Conservation (phyloP, 2,329 filamentous ascomycete species). For the Dendryphion nanum region DNA sequence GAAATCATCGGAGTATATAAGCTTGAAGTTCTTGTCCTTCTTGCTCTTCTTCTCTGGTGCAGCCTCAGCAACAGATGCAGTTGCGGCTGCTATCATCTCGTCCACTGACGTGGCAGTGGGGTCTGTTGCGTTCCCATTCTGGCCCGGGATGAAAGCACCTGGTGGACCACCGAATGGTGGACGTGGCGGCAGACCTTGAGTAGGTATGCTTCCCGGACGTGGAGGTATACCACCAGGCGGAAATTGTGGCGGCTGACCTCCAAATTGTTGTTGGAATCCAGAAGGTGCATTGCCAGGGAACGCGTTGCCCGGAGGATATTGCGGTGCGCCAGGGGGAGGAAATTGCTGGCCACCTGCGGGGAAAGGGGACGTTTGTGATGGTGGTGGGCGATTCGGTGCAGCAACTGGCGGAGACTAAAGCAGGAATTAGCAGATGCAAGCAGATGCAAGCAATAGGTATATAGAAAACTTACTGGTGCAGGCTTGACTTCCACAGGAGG, state of each 20-base stretch:
- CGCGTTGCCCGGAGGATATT: slow-evolving; percentile 27
- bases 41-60: slow-evolving; percentile 54
- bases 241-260: slow-evolving; percentile 13
- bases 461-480: slow-evolving; percentile 43
- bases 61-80: slow-evolving; percentile 26
- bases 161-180: slow-evolving; percentile 56
- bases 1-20: slow-evolving; percentile 80
- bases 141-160: slow-evolving; percentile 42
- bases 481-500: slow-evolving; percentile 49
- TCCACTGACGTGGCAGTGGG: slow-evolving; percentile 44
- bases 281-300: slow-evolving; percentile 22
- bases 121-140: slow-evolving; percentile 19
- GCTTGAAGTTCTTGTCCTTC: slow-evolving; percentile 60
- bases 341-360: slow-evolving; percentile 1
- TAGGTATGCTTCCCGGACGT: slow-evolving; percentile 52
- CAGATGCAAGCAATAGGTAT: too few species aligned
- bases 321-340: slow-evolving; percentile 27
- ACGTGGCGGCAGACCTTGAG: slow-evolving; percentile 57
- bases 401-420: too few species aligned
- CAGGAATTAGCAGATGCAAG: too few species aligned
- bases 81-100: slow-evolving; percentile 47
- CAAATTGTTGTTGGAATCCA: slow-evolving; percentile 21
- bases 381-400: too few species aligned
- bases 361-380: neutral
- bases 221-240: slow-evolving; percentile 26